These are phyloP conservation scores for Ceratobasidium sp. DNA, from an alignment of 1,284 basidiomycete genomes.

Conservation along the genomic window DNA sequence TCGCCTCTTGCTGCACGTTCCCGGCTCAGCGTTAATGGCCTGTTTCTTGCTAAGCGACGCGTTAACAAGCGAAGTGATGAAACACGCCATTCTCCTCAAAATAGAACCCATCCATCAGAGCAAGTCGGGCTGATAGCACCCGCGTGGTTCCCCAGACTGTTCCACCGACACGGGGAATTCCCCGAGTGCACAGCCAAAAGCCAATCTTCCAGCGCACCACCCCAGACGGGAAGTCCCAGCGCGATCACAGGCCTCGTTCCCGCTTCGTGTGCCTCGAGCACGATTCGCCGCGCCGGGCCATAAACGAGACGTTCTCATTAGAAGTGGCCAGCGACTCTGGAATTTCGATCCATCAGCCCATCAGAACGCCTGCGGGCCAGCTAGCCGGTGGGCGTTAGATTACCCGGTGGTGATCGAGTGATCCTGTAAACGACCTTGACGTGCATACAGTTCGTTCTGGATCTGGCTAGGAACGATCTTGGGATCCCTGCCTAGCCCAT, in stretches of 20 bases:
- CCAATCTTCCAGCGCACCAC: slow-evolving; percentile 8
- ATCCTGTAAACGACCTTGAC: not conserved
- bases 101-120: slow-evolving; percentile 39
- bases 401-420: not conserved
- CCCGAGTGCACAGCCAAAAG: slow-evolving; percentile 29
- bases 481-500: slow-evolving; percentile 32
- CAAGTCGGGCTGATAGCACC: not conserved
- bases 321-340: slow-evolving; percentile 19
- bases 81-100: slow-evolving; percentile 34
- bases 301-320: slow-evolving; percentile 16
- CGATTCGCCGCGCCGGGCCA: not conserved
- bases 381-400: slow-evolving; percentile 15
- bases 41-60: not conserved
- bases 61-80: slow-evolving; percentile 2
- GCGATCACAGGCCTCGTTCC: not conserved
- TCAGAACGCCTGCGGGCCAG: slow-evolving; percentile 3
- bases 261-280: slow-evolving; percentile 28
- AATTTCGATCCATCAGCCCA: slow-evolving; percentile 20
- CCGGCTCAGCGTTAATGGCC: not conserved
- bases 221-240: slow-evolving; percentile 5
- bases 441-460: not conserved
- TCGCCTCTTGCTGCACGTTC: not conserved
- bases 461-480: slow-evolving; percentile 13
- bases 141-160: slow-evolving; percentile 42
- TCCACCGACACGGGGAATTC: slow-evolving; percentile 30